Evolutionary conservation across 805 yeast genomes (phyloP).

Genomic region (Candida incommunis): DNA sequence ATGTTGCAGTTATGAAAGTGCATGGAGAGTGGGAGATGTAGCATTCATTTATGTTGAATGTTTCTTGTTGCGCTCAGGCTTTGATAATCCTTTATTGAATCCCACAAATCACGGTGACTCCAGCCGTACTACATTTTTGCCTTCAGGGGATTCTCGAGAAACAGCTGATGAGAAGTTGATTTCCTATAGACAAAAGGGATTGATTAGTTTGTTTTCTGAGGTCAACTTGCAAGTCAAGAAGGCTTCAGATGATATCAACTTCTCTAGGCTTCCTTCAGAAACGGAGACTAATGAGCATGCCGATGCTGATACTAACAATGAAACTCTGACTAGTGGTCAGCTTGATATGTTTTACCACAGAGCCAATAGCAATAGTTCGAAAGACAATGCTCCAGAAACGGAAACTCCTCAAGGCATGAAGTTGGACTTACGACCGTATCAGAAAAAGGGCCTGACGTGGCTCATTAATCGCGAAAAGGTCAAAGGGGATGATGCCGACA

Average conservation of each 20-base stretch:
- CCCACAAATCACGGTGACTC: constrained; percentile 1
- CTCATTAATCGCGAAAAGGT: constrained; percentile 71
- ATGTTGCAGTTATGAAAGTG: constrained; percentile 41
- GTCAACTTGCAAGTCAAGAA: constrained; percentile 19
- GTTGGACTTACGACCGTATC: constrained; percentile 57
- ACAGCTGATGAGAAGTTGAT: constrained; percentile 37
- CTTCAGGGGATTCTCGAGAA: constrained; percentile 27
- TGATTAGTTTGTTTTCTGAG: constrained; percentile 40
- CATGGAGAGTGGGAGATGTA: constrained; percentile 62
- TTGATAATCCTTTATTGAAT: constrained; percentile 23
- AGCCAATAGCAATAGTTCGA: constrained; percentile 40
- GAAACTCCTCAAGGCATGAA: constrained; percentile 44
- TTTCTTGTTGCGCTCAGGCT: constrained; percentile 28
- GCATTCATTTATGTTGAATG: constrained; percentile 60
- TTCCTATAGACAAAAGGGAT: constrained; percentile 40
- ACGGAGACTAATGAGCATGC: constrained; percentile 13
- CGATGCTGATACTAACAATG: constrained; percentile 21
- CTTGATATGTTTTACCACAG: constrained; percentile 58
- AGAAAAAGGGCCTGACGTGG: constrained; percentile 78
- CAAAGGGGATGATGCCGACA: constrained; percentile 23
- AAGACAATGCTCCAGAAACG: constrained; percentile 37
- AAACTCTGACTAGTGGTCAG: constrained; percentile 53
- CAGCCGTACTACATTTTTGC: constrained; percentile 4
- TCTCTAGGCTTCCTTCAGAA: constrained; percentile 2
- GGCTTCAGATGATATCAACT: constrained; percentile 4